Conservation (phyloP, 306 rosid genomes). For the Trifolium fragiferum region DNA sequence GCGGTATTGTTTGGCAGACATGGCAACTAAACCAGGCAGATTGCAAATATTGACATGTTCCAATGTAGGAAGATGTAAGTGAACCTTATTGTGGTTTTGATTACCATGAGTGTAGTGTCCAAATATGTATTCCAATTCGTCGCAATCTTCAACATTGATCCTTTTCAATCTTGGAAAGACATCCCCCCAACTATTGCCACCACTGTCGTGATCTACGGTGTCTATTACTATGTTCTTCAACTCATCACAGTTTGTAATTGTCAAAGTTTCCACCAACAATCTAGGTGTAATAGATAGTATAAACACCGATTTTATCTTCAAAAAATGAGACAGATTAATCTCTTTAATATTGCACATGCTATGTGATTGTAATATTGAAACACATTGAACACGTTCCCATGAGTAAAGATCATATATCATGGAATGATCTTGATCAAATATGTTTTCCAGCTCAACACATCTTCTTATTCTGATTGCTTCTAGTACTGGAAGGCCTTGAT, state of each 20-base stretch:
- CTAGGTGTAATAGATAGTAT: conserved; percentile 3
- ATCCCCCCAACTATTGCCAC: not conserved
- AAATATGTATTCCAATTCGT: not conserved
- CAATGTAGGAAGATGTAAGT: not conserved
- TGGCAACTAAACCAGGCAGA: not conserved
- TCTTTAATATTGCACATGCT: not conserved
- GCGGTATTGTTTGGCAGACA: not conserved
- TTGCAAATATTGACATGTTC: fast-evolving
- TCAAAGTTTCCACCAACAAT: conserved; percentile 22
- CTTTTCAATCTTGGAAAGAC: not conserved
- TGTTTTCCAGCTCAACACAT: not conserved
- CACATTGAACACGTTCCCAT: not conserved
- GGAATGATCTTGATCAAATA: conserved; percentile 1
- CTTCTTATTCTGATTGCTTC: not conserved
- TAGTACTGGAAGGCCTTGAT: not conserved
- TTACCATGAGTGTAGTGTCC: not conserved
- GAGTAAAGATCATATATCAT: not conserved
- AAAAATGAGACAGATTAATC: not conserved
- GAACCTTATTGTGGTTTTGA: not conserved
- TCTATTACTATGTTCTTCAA: conserved; percentile 18
- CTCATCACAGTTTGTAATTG: not conserved
- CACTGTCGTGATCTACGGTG: not conserved
- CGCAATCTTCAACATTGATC: fast-evolving
- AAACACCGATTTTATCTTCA: not conserved
- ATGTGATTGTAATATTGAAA: not conserved